Conservation (phyloP, 1,284 basidiomycete genomes). For the Phlebopus sp. region DNA sequence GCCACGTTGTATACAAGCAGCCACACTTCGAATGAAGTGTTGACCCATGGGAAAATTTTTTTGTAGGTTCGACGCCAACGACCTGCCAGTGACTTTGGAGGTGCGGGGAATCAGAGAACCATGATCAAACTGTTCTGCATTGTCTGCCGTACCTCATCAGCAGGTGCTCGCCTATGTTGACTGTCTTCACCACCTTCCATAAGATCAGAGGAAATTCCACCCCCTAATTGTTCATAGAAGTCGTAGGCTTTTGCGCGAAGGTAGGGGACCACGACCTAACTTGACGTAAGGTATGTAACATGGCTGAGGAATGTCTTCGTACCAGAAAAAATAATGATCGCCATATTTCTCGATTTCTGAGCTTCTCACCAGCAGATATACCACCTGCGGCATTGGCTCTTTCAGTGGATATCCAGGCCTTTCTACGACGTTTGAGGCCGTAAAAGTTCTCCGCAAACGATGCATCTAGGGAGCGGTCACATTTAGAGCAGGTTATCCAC, state of each 20-base stretch:
- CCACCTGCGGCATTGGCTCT: conserved; percentile 65
- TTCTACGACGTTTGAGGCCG: conserved; percentile 76
- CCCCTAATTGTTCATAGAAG: conserved; percentile 87
- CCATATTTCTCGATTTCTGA: conserved; percentile 63
- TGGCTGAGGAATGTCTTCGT: conserved; percentile 21
- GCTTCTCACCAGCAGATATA: conserved; percentile 58
- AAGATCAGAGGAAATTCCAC: conserved; percentile 67
- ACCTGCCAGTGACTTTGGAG: conserved; percentile 41
- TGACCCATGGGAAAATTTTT: conserved; percentile 77
- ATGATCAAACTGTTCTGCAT: conserved; percentile 2
- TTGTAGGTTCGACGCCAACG: conserved; percentile 63
- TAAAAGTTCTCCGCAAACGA: conserved; percentile 95
- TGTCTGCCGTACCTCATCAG: conserved; percentile 46
- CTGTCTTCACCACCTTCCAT: conserved; percentile 53
- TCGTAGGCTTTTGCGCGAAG: conserved; percentile 86
- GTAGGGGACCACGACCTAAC: conserved; percentile 86
- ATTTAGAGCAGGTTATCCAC: not conserved
- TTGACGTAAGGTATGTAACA: conserved; percentile 2
- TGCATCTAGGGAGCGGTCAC: conserved; percentile 52
- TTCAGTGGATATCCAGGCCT: conserved; percentile 66
- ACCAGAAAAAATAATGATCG: conserved; percentile 79
- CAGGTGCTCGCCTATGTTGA: conserved; percentile 43
- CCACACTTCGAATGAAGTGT: conserved; percentile 76
- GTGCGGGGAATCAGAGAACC: conserved; percentile 7
- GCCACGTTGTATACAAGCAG: conserved; percentile 83